phyloP scores from a whole-genome alignment of 2,329 filamentous ascomycete species.

The Beauveria brongniartii region DNA sequence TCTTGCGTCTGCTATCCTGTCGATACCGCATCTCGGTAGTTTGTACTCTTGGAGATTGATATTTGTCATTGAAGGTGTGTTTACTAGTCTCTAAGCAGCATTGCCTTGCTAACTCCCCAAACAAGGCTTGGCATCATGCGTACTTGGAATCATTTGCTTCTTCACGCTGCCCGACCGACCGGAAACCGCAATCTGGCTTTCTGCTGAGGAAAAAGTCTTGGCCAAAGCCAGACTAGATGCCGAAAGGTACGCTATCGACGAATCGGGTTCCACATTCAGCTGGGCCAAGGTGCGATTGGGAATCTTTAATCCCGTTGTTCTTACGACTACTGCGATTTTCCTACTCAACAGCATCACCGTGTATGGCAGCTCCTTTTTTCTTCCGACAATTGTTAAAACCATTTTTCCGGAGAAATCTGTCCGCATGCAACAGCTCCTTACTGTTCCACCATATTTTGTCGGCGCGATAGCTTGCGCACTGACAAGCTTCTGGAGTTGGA shows the following conservation, averaged over 20 bases:
- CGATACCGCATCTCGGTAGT: constrained; percentile 45
- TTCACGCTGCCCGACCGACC: constrained; percentile 59
- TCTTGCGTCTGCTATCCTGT: constrained; percentile 53
- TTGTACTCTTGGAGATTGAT: constrained; percentile 60
- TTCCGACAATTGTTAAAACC: constrained; percentile 60
- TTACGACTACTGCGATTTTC: constrained; percentile 48
- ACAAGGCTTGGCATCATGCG: constrained; percentile 43
- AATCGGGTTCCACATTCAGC: constrained; percentile 50
- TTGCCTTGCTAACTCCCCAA: neutral
- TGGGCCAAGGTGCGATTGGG: constrained; percentile 51
- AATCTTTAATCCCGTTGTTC: constrained; percentile 52
- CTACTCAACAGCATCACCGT: constrained; percentile 63
- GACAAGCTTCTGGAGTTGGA: constrained; percentile 8
- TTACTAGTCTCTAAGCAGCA: neutral
- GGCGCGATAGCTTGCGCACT: neutral
- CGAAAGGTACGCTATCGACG: constrained; percentile 49
- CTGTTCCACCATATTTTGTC: constrained; percentile 5
- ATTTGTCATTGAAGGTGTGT: constrained; percentile 55
- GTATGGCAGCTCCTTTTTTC: constrained; percentile 64
- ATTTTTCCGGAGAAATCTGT: constrained; percentile 55
- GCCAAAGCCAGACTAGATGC: constrained; percentile 51
- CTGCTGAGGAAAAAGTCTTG: constrained; percentile 52
- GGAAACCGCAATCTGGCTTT: constrained; percentile 57
- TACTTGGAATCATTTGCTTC: constrained; percentile 48
- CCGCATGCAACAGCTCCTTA: constrained; percentile 49